A percentile compares a stretch with the other conserved stretches of the same genome.
Evolutionary conservation across 2,329 filamentous ascomycete genomes (phyloP).

Genomic region (Aspergillus vadensis): DNA sequence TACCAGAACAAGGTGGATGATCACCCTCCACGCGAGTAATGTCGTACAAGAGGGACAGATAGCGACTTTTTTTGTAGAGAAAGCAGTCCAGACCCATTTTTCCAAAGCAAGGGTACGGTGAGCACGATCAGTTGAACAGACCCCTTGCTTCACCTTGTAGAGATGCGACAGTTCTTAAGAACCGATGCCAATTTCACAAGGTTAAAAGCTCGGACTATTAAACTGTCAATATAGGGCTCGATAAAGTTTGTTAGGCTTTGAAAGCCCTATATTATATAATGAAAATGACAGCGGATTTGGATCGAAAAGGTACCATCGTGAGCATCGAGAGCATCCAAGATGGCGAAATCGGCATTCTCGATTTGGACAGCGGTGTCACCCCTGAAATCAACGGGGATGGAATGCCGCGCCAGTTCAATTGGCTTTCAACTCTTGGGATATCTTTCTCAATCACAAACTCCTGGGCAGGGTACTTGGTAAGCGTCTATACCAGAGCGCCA

Average conservation of each 20-base stretch:
- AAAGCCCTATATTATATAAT: too few relatives aligned
- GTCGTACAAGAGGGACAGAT: background rate
- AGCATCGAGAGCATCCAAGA: background rate
- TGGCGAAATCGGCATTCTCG: background rate
- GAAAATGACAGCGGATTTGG: background rate
- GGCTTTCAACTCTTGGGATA: background rate
- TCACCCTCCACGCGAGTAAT: background rate
- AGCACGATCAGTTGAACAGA: background rate
- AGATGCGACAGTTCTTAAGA: background rate
- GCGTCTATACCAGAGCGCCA: background rate
- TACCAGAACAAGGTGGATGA: background rate
- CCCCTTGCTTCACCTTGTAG: background rate
- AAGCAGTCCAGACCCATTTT: background rate
- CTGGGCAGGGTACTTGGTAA: background rate
- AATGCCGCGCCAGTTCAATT: background rate
- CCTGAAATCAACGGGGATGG: background rate
- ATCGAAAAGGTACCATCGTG: background rate
- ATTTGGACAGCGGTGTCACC: background rate
- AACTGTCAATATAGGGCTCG: background rate
- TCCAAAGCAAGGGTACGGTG: background rate
- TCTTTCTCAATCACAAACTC: background rate
- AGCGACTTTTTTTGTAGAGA: background rate
- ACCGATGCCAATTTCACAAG: background rate
- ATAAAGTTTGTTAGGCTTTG: background rate
- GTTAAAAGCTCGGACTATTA: background rate